Conservation (phyloP, 352 stramenopile species). For the Saprolegnia diclina region DNA sequence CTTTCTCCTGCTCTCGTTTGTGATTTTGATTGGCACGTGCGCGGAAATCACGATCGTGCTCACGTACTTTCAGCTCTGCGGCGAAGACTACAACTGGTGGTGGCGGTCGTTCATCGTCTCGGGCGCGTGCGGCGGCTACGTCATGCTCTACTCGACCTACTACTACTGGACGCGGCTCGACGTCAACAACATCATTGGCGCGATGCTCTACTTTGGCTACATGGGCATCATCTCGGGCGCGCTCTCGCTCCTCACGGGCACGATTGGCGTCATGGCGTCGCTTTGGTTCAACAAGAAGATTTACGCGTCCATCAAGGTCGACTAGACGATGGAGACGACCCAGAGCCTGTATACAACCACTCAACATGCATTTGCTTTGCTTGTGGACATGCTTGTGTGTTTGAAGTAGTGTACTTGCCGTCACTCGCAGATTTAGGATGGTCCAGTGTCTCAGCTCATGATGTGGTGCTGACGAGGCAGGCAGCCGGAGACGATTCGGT, state of each 20-base stretch:
- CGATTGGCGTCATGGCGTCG: conserved; percentile 94
- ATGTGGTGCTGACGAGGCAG: too few relatives aligned
- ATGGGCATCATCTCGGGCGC: conserved; percentile 97
- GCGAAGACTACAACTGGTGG: conserved; percentile 99
- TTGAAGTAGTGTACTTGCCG: too few relatives aligned
- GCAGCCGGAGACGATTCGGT: too few relatives aligned
- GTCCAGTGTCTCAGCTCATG: too few relatives aligned
- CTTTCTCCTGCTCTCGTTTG: conserved; percentile 97
- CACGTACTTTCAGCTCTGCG: conserved; percentile 99
- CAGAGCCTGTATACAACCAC: too few relatives aligned
- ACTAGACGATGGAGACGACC: conserved; percentile 82
- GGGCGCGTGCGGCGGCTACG: conserved; percentile 94
- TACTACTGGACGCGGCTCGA: conserved; percentile 97
- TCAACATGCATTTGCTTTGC: too few relatives aligned
- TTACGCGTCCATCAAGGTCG: conserved; percentile 97
- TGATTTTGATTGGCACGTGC: conserved; percentile 98
- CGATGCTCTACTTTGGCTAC: conserved; percentile 97
- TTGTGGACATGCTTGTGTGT: too few relatives aligned
- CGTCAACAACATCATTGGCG: conserved; percentile 87
- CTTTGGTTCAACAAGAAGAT: conserved; percentile 99
- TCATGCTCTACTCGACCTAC: conserved; percentile 98
- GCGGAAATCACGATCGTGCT: conserved; percentile 99
- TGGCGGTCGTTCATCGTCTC: conserved; percentile 98
- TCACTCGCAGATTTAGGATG: too few relatives aligned
- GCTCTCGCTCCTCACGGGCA: conserved; percentile 95